Base-by-base conservation (phyloP, 306 rosid genomes). In the Cicer pinnatifidum region DNA sequence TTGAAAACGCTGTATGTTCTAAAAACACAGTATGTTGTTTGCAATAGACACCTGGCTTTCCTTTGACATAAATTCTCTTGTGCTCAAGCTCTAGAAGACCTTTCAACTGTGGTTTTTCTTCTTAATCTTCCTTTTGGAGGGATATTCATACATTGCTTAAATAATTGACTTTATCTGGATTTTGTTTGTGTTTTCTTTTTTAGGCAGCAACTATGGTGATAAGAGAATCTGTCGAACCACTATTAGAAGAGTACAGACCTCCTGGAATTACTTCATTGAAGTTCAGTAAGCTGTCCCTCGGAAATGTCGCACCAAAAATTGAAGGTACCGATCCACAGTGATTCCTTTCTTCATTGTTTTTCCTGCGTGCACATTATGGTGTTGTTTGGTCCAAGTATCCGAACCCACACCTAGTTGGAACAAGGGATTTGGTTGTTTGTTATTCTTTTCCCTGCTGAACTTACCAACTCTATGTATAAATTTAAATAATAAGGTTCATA, bases 151-250 rank as follows among this genome's bases (percentile, higher is more conserved):
- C 62, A 20, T 60, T 48, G 76, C 65, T 48, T 60, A 63, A 72
- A 65, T 58, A 67, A 41, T 46, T 52, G 54, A 75, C 67, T 43
- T 19, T 50, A 53, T 39, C 65, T 46, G 84, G 69, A 46, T 81
- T 28, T 67, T 57, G 60, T 16, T 71, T 6, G 53, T 64, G 58
- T 75, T 72, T 74, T 17, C 54, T 69, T 70, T 72, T 70, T 78
- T 88, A 93, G 98, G 98, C 97, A 58, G 98, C 89, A 83, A 87
- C 88, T 20, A 8, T 87, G 78, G 90, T 91, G 57, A 89, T 93
- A 68, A 91, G 72, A 84, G 98, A 91, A 66, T 89, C 97, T 67
- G 97, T 93, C 79, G 98, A 93, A 61, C 98, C 98, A 1, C 86
- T 93, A 28, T 76, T 93, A 81, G 97, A 93, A 83, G 96, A 91